Base-by-base conservation (phyloP, 306 rosid species). In the Cucurbita argyrosperma region DNA sequence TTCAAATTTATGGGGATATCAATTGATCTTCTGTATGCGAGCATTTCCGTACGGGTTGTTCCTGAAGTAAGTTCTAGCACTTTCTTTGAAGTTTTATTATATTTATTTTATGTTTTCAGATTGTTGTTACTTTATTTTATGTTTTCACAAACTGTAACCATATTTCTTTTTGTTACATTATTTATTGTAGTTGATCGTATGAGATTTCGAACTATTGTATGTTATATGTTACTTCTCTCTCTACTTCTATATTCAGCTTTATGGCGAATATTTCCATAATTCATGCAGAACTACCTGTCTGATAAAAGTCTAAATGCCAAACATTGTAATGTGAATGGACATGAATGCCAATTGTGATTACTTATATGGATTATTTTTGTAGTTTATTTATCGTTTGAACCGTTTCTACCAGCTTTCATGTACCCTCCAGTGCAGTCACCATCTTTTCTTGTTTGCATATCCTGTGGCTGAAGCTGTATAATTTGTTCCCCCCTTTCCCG, bases 1-100 rank as follows among this genome's bases (percentile, higher is more conserved):
- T 89, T 94, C 95, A 94, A 94, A 81, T 91, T 88, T 81, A 91
- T 77, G 78, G 96, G 96, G 56, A 94, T 94, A 82, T 89, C 96
- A 77, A 82, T 91, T 64, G 97, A 94, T 84, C 90, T 94, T 85
- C 87, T 94, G 64, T 94, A 94, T 87, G 99, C 97, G 39, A 85
- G 99, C 55, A 77, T 91, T 79, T 91, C 99, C 16, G 82, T 71
- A 78, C 88, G 89, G 87, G 92, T 94, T 79, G 96, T 94, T 79
- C 97, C 99, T 40, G 88, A 88, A 79, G 99, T 94, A 83, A 87
- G 97, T 84, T 70, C 49, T 40, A 6, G 75, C 7, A 15, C 23
- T 37, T 76, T 74, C 40, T 42, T 23, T 53, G 9, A 53, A 18
- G 56, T n/a, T 47, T 57, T 8, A 64, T 19, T 30, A 8, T 38